These are phyloP conservation scores for Serpula lacrymans DNA, from an alignment of 768 basidiomycete species.

Conservation along the genomic window DNA sequence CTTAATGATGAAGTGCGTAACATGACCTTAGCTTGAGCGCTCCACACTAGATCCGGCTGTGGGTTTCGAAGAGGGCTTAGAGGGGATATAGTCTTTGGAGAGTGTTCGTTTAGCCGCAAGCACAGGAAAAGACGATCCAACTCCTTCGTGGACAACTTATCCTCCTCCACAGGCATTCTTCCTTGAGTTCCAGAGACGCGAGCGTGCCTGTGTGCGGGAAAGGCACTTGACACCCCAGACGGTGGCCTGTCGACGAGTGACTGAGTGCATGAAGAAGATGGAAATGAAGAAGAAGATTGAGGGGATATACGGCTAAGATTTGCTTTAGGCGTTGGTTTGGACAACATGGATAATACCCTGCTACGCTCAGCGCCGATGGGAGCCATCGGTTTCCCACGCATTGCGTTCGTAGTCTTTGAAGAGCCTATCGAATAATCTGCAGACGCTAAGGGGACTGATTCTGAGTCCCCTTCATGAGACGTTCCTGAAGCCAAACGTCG, in stretches of 20 bases:
- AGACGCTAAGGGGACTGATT: conserved; percentile 19
- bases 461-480: conserved; percentile 7
- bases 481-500: conserved; percentile 7
- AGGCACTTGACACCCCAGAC: too few relatives aligned
- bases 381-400: conserved; percentile 16
- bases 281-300: too few relatives aligned
- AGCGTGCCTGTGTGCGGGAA: too few relatives aligned
- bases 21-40: conserved; percentile 13
- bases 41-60: conserved; percentile 10
- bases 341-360: conserved; percentile 16
- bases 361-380: conserved; percentile 31
- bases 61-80: conserved; percentile 26
- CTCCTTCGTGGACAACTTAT: conserved; percentile 15
- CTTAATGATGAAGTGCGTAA: conserved; percentile 19
- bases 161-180: too few relatives aligned
- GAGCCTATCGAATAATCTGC: conserved; percentile 23
- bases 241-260: too few relatives aligned
- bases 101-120: conserved; percentile 18
- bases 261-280: too few relatives aligned
- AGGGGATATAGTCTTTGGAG: conserved; percentile 27
- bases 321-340: too few relatives aligned
- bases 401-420: too few relatives aligned
- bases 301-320: too few relatives aligned
- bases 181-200: not conserved
- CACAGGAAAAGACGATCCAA: conserved; percentile 24